Evolutionary conservation across 228 moss, liverwort and hornwort species (phyloP), one percentile per base, ranked within the genome.

Genomic region (Sphagnum magellanicum): DNA sequence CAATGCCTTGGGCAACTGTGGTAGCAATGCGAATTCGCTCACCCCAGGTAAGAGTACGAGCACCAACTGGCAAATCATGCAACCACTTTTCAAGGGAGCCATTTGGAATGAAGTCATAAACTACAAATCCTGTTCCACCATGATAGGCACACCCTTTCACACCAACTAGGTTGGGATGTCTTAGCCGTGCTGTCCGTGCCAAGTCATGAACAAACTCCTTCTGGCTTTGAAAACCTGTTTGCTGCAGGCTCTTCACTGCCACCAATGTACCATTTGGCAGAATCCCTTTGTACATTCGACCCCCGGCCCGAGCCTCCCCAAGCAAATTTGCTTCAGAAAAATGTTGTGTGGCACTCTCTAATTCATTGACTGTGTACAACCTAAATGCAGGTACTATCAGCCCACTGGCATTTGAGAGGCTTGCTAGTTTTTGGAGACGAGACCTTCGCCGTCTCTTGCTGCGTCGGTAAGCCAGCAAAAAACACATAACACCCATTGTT

Each of bases 121-220:
- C 80, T 57, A 90, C 84, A 59, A 83, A 90, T 4, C 90, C 88
- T 69, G 87, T 87, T 8, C 89, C 90, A 57, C 74, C 87, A 60
- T 92, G 83, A 15, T 92, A 92, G 60, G 87, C 87, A 58, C 95
- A 95, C 16, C 95, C 95, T 59, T 80, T 78, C 71, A 95, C 85
- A 5, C 83, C 82, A 5, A 95, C 95, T 72, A 95, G 71, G 66
- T 92, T 92, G 53, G 89, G 82, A 71, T 95, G 92, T 67, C 80
- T 83, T 48, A 95, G 78, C 50, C 95, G 87, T 16, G 89, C 95
- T 67, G 92, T 92, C 71, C 90, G 90, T 70, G 80, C 69, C 84
- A 95, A 90, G 68, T 92, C 95, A 50, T 83, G 84, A 77, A 92
- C 79, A 58, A 95, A 95, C 58, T 95, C 92, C 81, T 79, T 92